Evolutionary conservation across 768 basidiomycete species (phyloP).

Genomic region (Mycena pura): DNA sequence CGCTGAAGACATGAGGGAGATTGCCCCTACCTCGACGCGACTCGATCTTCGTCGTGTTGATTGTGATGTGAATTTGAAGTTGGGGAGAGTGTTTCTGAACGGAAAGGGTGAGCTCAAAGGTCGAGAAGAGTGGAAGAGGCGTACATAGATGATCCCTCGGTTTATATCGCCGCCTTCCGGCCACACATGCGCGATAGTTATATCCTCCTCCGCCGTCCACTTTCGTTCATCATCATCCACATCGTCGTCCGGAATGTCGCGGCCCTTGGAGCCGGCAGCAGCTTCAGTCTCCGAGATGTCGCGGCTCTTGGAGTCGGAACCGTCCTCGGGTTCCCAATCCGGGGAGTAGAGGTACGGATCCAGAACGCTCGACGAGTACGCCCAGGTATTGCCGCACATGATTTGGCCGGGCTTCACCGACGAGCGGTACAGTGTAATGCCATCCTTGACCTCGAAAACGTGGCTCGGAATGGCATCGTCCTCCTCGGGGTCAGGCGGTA

Average conservation of each 20-base stretch:
- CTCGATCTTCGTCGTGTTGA: constrained; percentile 59
- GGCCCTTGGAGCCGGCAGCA: no score
- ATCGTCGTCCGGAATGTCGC: constrained; percentile 39
- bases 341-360: constrained; percentile 58
- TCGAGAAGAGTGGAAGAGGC: constrained; percentile 27
- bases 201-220: constrained; percentile 77
- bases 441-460: constrained; percentile 65
- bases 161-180: constrained; percentile 48
- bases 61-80: constrained; percentile 67
- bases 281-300: constrained; percentile 39
- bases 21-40: constrained; percentile 65
- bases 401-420: constrained; percentile 60
- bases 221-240: constrained; percentile 59
- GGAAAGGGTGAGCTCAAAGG: constrained; percentile 7
- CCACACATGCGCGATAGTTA: constrained; percentile 66
- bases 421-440: constrained; percentile 47
- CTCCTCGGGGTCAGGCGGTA: constrained; percentile 11
- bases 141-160: constrained; percentile 69
- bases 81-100: constrained; percentile 59
- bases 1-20: constrained; percentile 64
- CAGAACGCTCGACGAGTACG: constrained; percentile 57
- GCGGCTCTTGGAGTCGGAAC: constrained; percentile 48
- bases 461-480: constrained; percentile 49
- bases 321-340: constrained; percentile 36
- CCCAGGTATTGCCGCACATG: constrained; percentile 52